Conservation (phyloP, 768 basidiomycete species). For the Suillus cothurnatus region DNA sequence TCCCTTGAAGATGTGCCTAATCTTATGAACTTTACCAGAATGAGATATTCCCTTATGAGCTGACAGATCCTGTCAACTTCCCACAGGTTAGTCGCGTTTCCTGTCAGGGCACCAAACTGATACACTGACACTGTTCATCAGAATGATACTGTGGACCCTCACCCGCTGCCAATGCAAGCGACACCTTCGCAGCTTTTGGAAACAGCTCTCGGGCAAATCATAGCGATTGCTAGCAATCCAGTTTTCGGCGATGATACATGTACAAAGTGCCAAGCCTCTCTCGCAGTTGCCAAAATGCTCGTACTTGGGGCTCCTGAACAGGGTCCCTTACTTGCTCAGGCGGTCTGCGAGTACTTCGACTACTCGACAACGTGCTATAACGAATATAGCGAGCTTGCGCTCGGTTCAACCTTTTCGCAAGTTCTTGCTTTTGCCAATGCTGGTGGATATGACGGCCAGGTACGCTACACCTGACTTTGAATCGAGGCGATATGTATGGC, state of each 20-base stretch:
- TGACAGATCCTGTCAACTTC: conserved; percentile 66
- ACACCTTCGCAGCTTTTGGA: conserved; percentile 38
- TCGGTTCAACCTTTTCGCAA: conserved; percentile 48
- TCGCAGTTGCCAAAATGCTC: conserved; percentile 45
- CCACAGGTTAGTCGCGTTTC: conserved; percentile 37
- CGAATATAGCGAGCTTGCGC: conserved; percentile 35
- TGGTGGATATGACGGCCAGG: conserved; percentile 53
- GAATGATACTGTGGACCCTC: conserved; percentile 48
- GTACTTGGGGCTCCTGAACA: conserved; percentile 43
- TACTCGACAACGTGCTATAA: conserved; percentile 38
- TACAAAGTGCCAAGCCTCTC: conserved; percentile 40
- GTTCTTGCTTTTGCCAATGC: conserved; percentile 49
- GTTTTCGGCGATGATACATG: conserved; percentile 40
- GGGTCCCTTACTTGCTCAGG: conserved; percentile 43
- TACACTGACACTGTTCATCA: conserved; percentile 14
- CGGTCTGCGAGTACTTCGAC: conserved; percentile 46
- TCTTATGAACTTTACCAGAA: conserved; percentile 38
- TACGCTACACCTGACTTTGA: conserved; percentile 14
- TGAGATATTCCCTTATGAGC: conserved; percentile 52
- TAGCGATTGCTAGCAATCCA: conserved; percentile 40
- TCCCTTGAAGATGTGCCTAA: conserved; percentile 3
- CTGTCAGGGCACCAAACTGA: too few relatives aligned
- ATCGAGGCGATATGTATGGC: background rate
- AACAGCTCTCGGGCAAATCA: conserved; percentile 41
- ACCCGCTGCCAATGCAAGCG: conserved; percentile 42